Evolutionary conservation across 345 rosid species (phyloP).

Genomic region (Lumnitzera littorea): DNA sequence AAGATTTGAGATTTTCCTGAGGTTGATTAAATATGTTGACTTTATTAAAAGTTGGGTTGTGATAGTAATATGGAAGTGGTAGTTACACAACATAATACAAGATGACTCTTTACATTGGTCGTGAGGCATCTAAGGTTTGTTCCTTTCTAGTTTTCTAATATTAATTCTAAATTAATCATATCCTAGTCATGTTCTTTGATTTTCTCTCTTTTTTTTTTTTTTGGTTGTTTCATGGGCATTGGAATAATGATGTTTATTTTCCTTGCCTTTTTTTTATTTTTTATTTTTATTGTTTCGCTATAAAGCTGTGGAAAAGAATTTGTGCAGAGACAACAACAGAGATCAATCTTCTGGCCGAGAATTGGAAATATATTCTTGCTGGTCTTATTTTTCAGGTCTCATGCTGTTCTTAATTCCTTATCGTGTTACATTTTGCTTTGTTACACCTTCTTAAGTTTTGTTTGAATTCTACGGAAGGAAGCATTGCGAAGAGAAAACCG

Average conservation of each 20-base stretch:
- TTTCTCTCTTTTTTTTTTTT: no score
- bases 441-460: neutral
- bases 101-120: constrained; percentile 92
- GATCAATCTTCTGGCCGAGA: constrained; percentile 72
- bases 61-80: constrained; percentile 53
- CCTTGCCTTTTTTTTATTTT: constrained; percentile 2
- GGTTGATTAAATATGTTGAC: constrained; percentile 31
- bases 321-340: constrained; percentile 77
- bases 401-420: neutral
- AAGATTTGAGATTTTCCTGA: neutral
- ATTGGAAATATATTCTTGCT: constrained; percentile 84
- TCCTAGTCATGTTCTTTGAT: no score
- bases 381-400: constrained; percentile 89
- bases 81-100: constrained; percentile 24
- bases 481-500: neutral
- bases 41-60: constrained; percentile 31
- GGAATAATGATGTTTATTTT: neutral
- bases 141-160: neutral
- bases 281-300: constrained; percentile 15
- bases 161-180: no score
- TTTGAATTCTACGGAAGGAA: neutral
- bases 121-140: constrained; percentile 89
- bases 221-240: neutral
- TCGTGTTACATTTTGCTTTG: neutral
- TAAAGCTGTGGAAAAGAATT: constrained; percentile 87